Base-by-base conservation (phyloP, 257 asterid species). In the Scutellaria galericulata region DNA sequence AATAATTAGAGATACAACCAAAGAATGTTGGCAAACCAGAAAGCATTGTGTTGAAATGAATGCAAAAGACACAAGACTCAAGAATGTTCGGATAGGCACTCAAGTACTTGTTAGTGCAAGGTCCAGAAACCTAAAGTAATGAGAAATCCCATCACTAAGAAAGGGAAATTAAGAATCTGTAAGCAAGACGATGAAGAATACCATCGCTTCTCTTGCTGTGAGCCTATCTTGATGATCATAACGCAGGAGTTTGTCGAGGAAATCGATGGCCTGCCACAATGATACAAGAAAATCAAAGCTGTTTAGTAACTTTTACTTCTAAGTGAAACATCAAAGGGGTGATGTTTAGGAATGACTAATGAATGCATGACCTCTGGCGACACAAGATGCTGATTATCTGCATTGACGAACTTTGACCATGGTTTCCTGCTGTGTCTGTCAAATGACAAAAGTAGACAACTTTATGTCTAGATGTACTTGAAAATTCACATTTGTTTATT, bases 171-270 rank as follows among this genome's bases (percentile, higher is more conserved):
- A 31, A 65, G 41, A 13, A 52, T 51, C 44, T 11, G 45, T 24
- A 59, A 24, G 68, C 48, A 70, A 54, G 47, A 66, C 54, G 0
- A 45, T 3, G 45, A 46, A 61, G 31, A 47, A 55, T 84, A 90
- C 98, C 97, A 92, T 90, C 71, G 97, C 98, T 77, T 95, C 99
- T 80, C 72, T 90, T 71, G 99, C 97, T 3, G 98, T 90, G 56
- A 95, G 90, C 85, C 99, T 84, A 76, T 86, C 93, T 77, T 91
- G 98, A 83, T 95, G 99, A 78, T 95, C 96, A 59, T 90, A 95
- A 47, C 96, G 96, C 73, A 95, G 86, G 77, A 92, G 97, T 83
- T 90, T 92, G 84, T 92, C 99, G 6, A 92, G 96, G 85, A 87
- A 90, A 83, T 95, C 98, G 6, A 77, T 77, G 52, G 85, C 85